Percentiles rank a stretch among this genome's conserved stretches.
phyloP scores from a whole-genome alignment of 2,329 filamentous ascomycete species.

The Alternaria longipes region DNA sequence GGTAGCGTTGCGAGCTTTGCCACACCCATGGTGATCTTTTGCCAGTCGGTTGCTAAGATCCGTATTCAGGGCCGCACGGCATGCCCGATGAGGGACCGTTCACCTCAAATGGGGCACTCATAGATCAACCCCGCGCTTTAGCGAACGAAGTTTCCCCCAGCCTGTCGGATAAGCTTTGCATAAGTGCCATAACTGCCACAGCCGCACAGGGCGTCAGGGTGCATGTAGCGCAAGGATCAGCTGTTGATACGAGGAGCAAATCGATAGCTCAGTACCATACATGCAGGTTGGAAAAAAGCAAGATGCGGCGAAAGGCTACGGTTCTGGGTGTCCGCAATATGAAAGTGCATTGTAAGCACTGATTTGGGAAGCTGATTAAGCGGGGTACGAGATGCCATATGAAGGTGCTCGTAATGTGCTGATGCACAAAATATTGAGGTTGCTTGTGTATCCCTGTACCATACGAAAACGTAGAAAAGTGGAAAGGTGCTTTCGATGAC shows the following conservation, averaged over 20 bases:
- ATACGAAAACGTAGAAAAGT: neutral
- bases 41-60: slow-evolving; percentile 1
- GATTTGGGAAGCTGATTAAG: slow-evolving; percentile 23
- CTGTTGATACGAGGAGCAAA: slow-evolving; percentile 15
- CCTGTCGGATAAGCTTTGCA: slow-evolving; percentile 24
- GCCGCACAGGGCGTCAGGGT: slow-evolving; percentile 13
- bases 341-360: slow-evolving; percentile 11
- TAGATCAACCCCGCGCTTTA: slow-evolving; percentile 28
- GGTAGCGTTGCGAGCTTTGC: slow-evolving; percentile 11
- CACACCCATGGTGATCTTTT: slow-evolving; percentile 14
- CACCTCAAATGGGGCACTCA: slow-evolving; percentile 21
- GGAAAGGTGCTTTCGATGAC: slow-evolving; percentile 5
- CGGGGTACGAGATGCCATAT: slow-evolving; percentile 13
- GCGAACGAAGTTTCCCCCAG: slow-evolving; percentile 18
- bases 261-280: slow-evolving; percentile 20
- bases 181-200: slow-evolving; percentile 10
- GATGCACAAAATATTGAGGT: neutral
- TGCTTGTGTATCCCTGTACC: neutral
- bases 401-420: slow-evolving; percentile 1
- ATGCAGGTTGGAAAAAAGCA: slow-evolving; percentile 13
- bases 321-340: slow-evolving; percentile 24
- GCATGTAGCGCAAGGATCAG: slow-evolving; percentile 4
- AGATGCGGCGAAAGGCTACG: slow-evolving; percentile 1
- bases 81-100: slow-evolving; percentile 13
- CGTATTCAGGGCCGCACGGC: slow-evolving; percentile 17